Base-by-base conservation (phyloP, 2,329 filamentous ascomycete genomes). In the Didymella pinodella region DNA sequence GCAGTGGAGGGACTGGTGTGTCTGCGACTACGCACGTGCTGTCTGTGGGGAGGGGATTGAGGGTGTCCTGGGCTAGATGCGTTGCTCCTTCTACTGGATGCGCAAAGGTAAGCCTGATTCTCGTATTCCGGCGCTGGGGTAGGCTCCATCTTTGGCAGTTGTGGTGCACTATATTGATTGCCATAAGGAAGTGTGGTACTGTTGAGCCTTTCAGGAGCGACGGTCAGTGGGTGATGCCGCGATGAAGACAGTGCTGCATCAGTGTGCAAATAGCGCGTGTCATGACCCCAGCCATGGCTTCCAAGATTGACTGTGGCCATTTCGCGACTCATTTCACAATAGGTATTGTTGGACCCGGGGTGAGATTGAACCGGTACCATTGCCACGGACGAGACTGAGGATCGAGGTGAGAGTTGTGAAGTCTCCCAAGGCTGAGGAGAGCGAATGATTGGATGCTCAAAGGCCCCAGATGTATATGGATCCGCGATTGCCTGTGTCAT, bases 341-440 rank as follows among this genome's bases (percentile, higher is more conserved):
- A 75, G 16, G 57, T 55, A n/a, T 66, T 60, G 18, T 75, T 71
- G 4, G 72, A 69, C 20, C 66, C 68, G 43, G 68, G 66, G 8
- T 71, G 71, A n/a, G 76, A 77, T 54, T 72, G 76, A 11, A 70
- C 64, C 10, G 75, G 75, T 63, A 73, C 72, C 32, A 73, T 66
- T 36, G 66, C 64, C 28, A 59, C 61, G 20, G 74, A 73, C 16
- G 74, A 75, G 5, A 72, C 29, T 2, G 76, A 76, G 2, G 75
- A 76, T 18, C 73, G 70, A 26, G 75, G 73, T 20, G 75, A 75
- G 31, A 65, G 52, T 12, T 74, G 66, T 29, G 69, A 60, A 4
- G 63, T 57, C n/a, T 59, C 59, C 74, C 74, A 77, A 10, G 72
- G 64, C 25, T 72, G 56, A 22, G 73, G 72, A 7, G 74, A 75